Conservation (phyloP, 1,139 yeast species). For the Taphrina pruni region DNA sequence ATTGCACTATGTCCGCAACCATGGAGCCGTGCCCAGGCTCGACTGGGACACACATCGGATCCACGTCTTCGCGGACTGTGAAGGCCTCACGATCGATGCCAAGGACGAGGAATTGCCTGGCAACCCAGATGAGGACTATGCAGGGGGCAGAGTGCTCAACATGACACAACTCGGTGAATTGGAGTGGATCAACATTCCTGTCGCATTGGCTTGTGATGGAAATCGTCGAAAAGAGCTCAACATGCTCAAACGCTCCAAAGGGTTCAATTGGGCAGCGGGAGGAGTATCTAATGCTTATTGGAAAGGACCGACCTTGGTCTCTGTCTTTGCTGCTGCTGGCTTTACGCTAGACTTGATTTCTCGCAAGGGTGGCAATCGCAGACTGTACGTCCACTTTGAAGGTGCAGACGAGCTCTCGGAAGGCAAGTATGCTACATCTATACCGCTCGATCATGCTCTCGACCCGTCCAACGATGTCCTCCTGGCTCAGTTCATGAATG, state of each 20-base stretch:
- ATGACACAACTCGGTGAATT: conserved; percentile 47
- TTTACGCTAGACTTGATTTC: conserved; percentile 48
- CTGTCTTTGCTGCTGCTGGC: conserved; percentile 49
- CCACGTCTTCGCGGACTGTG: conserved; percentile 48
- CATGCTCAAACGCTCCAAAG: conserved; percentile 51
- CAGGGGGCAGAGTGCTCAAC: conserved; percentile 46
- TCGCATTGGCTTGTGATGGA: conserved; percentile 53
- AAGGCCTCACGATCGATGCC: background rate
- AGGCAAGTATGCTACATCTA: conserved; percentile 47
- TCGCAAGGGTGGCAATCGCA: conserved; percentile 24
- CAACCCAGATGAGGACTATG: conserved; percentile 49
- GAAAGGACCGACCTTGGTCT: conserved; percentile 50
- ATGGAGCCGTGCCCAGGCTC: conserved; percentile 51
- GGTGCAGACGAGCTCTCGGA: conserved; percentile 52
- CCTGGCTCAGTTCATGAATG: conserved; percentile 52
- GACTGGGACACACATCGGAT: conserved; percentile 46
- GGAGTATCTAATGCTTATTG: conserved; percentile 52
- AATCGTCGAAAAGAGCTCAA: conserved; percentile 53
- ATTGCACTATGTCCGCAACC: conserved; percentile 52
- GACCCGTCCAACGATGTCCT: conserved; percentile 51
- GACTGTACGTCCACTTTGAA: conserved; percentile 50
- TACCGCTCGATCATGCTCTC: conserved; percentile 49
- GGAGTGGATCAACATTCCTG: conserved; percentile 50
- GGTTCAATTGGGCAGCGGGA: conserved; percentile 53
- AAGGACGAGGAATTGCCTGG: background rate